A percentile compares a stretch with the other conserved stretches of the same genome.
Conservation (phyloP, 1,139 yeast species). For the Saccharomyces pastorianus region DNA sequence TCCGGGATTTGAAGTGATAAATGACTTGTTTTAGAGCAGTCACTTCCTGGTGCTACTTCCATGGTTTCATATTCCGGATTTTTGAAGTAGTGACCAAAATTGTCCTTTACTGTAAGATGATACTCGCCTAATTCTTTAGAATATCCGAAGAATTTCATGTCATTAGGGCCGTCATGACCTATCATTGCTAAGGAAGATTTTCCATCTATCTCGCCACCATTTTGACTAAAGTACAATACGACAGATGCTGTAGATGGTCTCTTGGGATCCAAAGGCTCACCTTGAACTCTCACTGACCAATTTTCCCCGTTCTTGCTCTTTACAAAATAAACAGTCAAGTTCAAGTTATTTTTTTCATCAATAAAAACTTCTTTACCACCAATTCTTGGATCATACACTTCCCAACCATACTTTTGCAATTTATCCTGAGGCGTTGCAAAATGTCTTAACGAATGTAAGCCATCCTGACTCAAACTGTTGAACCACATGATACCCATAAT, state of each 20-base stretch:
- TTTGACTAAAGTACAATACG: slow-evolving; percentile 55
- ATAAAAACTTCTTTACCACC: slow-evolving; percentile 79
- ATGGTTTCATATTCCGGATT: slow-evolving; percentile 23
- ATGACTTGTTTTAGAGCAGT: slow-evolving; percentile 56
- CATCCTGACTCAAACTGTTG: slow-evolving; percentile 52
- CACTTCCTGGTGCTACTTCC: slow-evolving; percentile 34
- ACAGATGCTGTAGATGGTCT: slow-evolving; percentile 51
- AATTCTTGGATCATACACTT: slow-evolving; percentile 69
- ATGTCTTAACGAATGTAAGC: slow-evolving; percentile 61
- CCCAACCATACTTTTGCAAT: slow-evolving; percentile 78
- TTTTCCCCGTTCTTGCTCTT: slow-evolving; percentile 59
- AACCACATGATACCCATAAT: slow-evolving; percentile 88
- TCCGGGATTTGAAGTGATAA: slow-evolving; percentile 63
- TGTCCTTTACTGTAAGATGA: slow-evolving; percentile 43
- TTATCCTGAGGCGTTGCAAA: slow-evolving; percentile 64
- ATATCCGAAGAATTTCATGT: slow-evolving; percentile 43
- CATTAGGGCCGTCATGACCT: slow-evolving; percentile 33
- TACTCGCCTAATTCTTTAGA: slow-evolving; percentile 53
- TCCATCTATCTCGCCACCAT: slow-evolving; percentile 51
- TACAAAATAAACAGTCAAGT: slow-evolving; percentile 63
- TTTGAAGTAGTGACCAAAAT: slow-evolving; percentile 39
- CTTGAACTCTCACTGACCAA: slow-evolving; percentile 69
- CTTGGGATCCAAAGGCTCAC: slow-evolving; percentile 48
- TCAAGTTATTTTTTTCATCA: slow-evolving; percentile 58
- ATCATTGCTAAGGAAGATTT: slow-evolving; percentile 35